These are phyloP conservation scores for Suhomyces faveliae DNA, from an alignment of 805 yeast genomes.

Conservation along the genomic window DNA sequence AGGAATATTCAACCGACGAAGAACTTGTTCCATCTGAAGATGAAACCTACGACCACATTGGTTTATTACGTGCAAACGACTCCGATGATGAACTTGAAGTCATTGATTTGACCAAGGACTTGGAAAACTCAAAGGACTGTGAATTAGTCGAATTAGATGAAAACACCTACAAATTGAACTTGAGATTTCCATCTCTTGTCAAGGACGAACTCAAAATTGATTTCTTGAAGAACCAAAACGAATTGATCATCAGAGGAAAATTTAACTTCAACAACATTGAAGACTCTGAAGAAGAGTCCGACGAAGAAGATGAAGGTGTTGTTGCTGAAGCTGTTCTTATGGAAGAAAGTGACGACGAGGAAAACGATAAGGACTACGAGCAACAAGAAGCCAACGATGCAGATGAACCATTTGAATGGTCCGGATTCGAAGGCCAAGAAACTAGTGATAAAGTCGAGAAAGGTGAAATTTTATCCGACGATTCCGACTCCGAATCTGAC, in stretches of 20 bases:
- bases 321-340: constrained; percentile 8
- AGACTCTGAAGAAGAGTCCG: constrained; percentile 23
- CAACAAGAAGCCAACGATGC: constrained; percentile 7
- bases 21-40: constrained; percentile 25
- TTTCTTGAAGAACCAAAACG: constrained; percentile 40
- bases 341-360: constrained; percentile 17
- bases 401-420: constrained; percentile 12
- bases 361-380: constrained; percentile 13
- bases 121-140: constrained; percentile 43
- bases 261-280: constrained; percentile 28
- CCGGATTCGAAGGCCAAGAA: constrained; percentile 13
- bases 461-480: constrained; percentile 7
- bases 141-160: constrained; percentile 40
- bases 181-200: constrained; percentile 42
- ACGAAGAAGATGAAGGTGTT: constrained; percentile 16
- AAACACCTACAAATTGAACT: constrained; percentile 36
- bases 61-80: constrained; percentile 28
- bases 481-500: constrained; percentile 11
- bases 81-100: constrained; percentile 33
- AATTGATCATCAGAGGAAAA: constrained; percentile 41
- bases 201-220: constrained; percentile 40
- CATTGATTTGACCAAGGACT: constrained; percentile 42
- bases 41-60: constrained; percentile 17
- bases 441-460: constrained; percentile 15
- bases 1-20: constrained; percentile 39